Percentiles rank a stretch among this genome's conserved stretches.
Evolutionary conservation across 805 yeast genomes (phyloP).

Genomic region (Yarrowia sp.): DNA sequence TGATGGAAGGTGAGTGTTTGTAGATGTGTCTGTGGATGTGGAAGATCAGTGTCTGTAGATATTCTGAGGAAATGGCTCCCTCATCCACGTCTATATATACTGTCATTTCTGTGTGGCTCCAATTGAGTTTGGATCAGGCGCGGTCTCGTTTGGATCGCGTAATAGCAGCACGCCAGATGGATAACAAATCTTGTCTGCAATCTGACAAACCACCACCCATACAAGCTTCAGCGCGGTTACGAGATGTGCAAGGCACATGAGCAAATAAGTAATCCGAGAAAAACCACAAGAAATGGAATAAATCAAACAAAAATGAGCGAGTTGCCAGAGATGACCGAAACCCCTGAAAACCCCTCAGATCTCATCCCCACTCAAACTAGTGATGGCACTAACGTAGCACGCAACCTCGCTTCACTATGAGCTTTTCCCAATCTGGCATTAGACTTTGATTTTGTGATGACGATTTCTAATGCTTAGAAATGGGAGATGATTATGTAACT

Average conservation of each 20-base stretch:
- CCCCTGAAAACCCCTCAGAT: background rate
- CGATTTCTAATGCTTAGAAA: too few relatives aligned
- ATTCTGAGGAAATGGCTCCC: too few relatives aligned
- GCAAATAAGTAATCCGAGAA: background rate
- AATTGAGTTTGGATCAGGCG: constrained; percentile 9
- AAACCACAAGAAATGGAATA: background rate
- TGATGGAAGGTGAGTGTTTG: background rate
- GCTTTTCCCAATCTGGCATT: background rate
- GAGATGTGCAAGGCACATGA: too few relatives aligned
- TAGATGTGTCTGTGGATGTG: constrained; percentile 11
- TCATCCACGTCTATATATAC: background rate
- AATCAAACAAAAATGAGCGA: background rate
- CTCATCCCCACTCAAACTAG: too few relatives aligned
- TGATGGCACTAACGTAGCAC: background rate
- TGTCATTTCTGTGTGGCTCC: constrained; percentile 5
- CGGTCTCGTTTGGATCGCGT: constrained; percentile 3
- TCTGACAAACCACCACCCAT: background rate
- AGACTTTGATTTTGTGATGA: background rate
- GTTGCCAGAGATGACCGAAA: background rate
- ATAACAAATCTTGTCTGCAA: background rate
- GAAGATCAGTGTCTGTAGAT: background rate
- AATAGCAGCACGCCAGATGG: constrained; percentile 5
- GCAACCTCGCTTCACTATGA: constrained; percentile 2
- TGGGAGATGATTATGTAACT: too few relatives aligned
- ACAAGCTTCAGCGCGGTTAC: background rate